Base-by-base conservation (phyloP, 2,329 filamentous ascomycete species). In the Penicillium rolfsii region DNA sequence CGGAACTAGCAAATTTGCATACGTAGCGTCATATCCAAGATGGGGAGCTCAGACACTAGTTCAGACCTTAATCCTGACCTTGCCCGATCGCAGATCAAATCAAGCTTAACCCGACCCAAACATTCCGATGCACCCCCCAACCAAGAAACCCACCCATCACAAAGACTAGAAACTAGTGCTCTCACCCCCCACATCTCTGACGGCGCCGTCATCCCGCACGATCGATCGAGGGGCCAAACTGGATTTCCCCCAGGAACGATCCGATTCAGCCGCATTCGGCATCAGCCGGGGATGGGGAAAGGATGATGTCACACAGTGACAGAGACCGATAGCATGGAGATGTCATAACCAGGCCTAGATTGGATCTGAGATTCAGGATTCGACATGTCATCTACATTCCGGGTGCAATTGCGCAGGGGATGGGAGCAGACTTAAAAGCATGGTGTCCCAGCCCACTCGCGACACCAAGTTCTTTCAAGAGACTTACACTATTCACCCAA, bases 231-330 rank as follows among this genome's bases (percentile, higher is more conserved):
- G 28, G 28, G 45, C 49, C 36, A 52, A 52, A 52, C 48, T 36
- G 28, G 28, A 22, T 52, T 52, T 36, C 33, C 33, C 33, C 33
- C 22, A 30, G 28, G 22, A 35, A 19, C 33, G 30, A 22, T 30
- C 30, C 48, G 48, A 52, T 52, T 30, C 22, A 16, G 50, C 33
- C 50, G 50, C 55, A 50, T 57, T 57, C 55, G 30, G 30, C 12
- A n/a, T 33, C n/a, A 14, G 12, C 12, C 14, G 14, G 24, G 45
- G 22, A 46, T 22, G n/a, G 12, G 41, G 19, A 26, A 30, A 14
- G 22, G n/a, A 50, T 57, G 55, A 57, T 57, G 55, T 57, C 55
- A 57, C 55, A 8, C 41, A 5, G 9, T 5, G 28, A 19, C 3
- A 40, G 33, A 26, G 28, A 19, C 3, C 26, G 33, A 26, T 7